phyloP scores from a whole-genome alignment of 208 protist species.

The Novymonas esmeraldas region DNA sequence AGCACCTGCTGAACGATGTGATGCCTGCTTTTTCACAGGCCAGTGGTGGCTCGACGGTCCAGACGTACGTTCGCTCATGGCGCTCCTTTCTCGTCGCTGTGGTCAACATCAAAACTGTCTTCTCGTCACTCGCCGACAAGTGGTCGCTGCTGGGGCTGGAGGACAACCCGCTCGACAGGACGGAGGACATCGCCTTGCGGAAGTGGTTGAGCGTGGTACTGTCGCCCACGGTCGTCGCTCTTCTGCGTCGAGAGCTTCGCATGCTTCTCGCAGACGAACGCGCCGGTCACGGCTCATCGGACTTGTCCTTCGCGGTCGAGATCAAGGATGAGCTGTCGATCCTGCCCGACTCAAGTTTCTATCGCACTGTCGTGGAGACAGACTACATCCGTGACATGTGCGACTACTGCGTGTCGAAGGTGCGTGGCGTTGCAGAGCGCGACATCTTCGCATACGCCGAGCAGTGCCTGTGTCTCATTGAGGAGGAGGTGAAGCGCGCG shows the following conservation, averaged over 20 bases:
- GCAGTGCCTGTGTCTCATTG: constrained; percentile 22
- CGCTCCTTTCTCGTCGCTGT: constrained; percentile 41
- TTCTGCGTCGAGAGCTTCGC: constrained; percentile 29
- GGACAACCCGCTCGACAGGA: constrained; percentile 37
- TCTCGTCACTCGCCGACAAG: constrained; percentile 40
- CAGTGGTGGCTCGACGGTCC: constrained; percentile 9
- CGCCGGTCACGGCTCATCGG: not conserved
- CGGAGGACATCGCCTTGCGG: constrained; percentile 40
- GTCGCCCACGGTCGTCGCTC: constrained; percentile 7
- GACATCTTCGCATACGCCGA: constrained; percentile 26
- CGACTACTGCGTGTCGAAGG: constrained; percentile 28
- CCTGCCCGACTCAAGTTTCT: constrained; percentile 42
- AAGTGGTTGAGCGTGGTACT: constrained; percentile 42
- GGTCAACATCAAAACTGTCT: constrained; percentile 49
- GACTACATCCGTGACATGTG: constrained; percentile 41
- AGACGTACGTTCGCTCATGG: constrained; percentile 43
- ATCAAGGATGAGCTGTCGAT: constrained; percentile 52
- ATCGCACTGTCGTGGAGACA: constrained; percentile 36
- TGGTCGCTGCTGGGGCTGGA: constrained; percentile 34
- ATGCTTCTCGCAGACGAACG: constrained; percentile 29
- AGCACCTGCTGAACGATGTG: constrained; percentile 34
- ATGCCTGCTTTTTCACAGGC: constrained; percentile 17
- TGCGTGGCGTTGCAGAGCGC: not conserved
- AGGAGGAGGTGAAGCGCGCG: constrained; percentile 28
- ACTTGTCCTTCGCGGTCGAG: constrained; percentile 26